Conservation (phyloP, 768 basidiomycete species). For the Trametopsis cervina region DNA sequence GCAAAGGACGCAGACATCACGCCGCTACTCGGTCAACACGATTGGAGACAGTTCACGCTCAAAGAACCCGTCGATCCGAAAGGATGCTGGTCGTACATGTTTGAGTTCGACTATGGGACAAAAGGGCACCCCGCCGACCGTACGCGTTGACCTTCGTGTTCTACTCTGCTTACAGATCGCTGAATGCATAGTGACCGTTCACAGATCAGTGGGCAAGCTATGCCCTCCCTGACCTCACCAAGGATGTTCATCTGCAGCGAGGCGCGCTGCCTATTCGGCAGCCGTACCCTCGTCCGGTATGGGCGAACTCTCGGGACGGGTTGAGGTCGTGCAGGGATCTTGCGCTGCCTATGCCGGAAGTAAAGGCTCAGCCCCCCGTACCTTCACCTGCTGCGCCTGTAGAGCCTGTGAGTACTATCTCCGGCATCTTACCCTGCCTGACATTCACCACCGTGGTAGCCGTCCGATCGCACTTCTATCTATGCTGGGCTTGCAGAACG, state of each 20-base stretch:
- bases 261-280: conserved; percentile 13
- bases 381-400: too few species aligned
- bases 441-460: not conserved
- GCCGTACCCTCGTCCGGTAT: conserved; percentile 18
- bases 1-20: conserved; percentile 14
- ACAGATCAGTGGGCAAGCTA: conserved; percentile 19
- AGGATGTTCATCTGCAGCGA: not conserved
- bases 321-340: conserved; percentile 3
- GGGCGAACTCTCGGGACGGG: not conserved
- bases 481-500: not conserved
- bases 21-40: conserved; percentile 20
- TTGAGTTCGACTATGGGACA: conserved; percentile 22
- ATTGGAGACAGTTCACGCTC: conserved; percentile 16
- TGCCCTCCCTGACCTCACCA: conserved; percentile 1
- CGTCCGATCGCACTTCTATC: not conserved
- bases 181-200: too few species aligned
- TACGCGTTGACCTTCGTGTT: conserved; percentile 13
- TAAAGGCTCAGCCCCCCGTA: not conserved
- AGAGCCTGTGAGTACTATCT: too few species aligned
- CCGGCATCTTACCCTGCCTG: too few species aligned
- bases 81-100: conserved; percentile 19
- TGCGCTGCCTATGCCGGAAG: conserved; percentile 3
- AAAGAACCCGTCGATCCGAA: not conserved
- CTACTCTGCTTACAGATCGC: too few species aligned
- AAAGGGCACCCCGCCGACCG: conserved; percentile 20